Percentiles rank a stretch among this genome's conserved stretches.
Conservation (phyloP, 2,329 filamentous ascomycete genomes). For the Aspergillus fructus region DNA sequence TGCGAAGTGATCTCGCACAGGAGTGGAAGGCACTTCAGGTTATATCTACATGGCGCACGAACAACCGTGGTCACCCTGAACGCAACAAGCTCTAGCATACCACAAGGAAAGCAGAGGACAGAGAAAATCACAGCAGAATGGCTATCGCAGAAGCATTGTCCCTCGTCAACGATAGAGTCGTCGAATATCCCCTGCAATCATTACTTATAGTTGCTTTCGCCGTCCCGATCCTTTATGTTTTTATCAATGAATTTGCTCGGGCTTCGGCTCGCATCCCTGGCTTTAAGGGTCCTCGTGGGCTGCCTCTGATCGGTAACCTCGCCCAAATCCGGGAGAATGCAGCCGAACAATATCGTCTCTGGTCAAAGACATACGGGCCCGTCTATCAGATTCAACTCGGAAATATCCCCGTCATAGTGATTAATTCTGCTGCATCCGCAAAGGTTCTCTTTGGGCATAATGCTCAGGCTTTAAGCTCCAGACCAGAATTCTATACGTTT, state of each 20-base stretch:
- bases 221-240: conserved; percentile 46
- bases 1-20: background rate
- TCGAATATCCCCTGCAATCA: conserved; percentile 23
- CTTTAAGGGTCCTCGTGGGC: conserved; percentile 50
- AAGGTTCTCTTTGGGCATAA: conserved; percentile 54
- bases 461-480: conserved; percentile 54
- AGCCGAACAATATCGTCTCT: conserved; percentile 57
- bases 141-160: conserved; percentile 26
- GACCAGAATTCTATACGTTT: conserved; percentile 60
- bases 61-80: background rate
- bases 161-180: conserved; percentile 19
- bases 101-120: background rate
- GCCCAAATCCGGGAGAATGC: conserved; percentile 56
- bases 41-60: conserved; percentile 9
- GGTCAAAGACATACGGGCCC: conserved; percentile 50
- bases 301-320: conserved; percentile 58
- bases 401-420: conserved; percentile 56
- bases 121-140: conserved; percentile 19
- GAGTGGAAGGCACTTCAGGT: background rate
- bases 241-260: conserved; percentile 53
- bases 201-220: conserved; percentile 21
- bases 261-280: conserved; percentile 45
- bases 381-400: conserved; percentile 61
- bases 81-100: background rate
- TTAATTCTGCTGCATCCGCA: conserved; percentile 55